Conservation (phyloP, 371 early-diverging fungal genomes). For the Conidiobolus incongruus region DNA sequence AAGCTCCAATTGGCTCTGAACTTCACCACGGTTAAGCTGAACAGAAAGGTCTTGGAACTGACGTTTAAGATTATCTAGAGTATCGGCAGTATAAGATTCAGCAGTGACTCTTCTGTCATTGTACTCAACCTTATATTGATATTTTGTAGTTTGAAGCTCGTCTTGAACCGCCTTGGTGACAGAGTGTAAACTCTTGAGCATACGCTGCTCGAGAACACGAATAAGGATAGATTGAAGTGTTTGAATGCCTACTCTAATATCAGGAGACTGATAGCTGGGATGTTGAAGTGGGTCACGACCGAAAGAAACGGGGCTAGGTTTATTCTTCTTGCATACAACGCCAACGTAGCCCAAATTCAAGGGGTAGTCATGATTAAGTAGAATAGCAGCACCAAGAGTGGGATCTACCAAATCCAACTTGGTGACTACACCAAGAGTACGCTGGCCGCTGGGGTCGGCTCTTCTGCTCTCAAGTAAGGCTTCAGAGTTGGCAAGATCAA, state of each 20-base stretch:
- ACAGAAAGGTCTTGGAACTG: slow-evolving; percentile 75
- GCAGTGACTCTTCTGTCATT: slow-evolving; percentile 84
- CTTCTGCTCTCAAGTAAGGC: slow-evolving; percentile 81
- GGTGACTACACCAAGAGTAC: slow-evolving; percentile 97
- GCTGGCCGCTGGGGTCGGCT: slow-evolving; percentile 78
- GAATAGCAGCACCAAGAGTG: slow-evolving; percentile 50
- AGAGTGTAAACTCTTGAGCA: slow-evolving; percentile 58
- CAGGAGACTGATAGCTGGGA: slow-evolving; percentile 29
- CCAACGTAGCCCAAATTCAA: slow-evolving; percentile 94
- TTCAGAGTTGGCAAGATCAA: slow-evolving; percentile 97
- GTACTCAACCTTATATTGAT: slow-evolving; percentile 95
- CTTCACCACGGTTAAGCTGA: slow-evolving; percentile 75
- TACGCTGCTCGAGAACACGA: slow-evolving; percentile 74
- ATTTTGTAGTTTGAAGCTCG: slow-evolving; percentile 83
- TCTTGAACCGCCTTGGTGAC: slow-evolving; percentile 74
- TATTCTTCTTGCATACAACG: slow-evolving; percentile 65
- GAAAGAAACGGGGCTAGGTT: slow-evolving; percentile 12
- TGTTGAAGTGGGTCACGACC: too few species aligned
- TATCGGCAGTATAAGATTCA: slow-evolving; percentile 87
- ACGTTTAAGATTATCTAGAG: slow-evolving; percentile 78
- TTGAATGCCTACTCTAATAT: slow-evolving; percentile 58
- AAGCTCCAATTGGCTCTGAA: slow-evolving; percentile 61
- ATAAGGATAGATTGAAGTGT: slow-evolving; percentile 62
- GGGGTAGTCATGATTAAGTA: slow-evolving; percentile 79
- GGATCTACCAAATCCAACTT: slow-evolving; percentile 96